A percentile compares a stretch with the other conserved stretches of the same genome.
These are phyloP conservation scores for Saitozyma sp. DNA, from an alignment of 768 basidiomycete genomes.

Conservation along the genomic window DNA sequence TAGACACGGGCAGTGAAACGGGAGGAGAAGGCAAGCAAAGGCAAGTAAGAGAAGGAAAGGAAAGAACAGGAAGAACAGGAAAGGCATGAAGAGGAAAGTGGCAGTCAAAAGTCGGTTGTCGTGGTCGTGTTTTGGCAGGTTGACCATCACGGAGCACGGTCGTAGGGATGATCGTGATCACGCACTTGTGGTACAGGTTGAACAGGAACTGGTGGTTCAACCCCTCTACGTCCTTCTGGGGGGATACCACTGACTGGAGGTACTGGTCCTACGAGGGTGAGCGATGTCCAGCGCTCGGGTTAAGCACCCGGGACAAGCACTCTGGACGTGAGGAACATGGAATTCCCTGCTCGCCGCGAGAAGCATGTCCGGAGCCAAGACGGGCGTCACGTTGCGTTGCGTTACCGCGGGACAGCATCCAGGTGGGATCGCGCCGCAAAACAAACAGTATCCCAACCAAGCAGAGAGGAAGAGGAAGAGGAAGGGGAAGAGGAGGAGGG, in stretches of 20 bases:
- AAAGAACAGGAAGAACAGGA: not conserved
- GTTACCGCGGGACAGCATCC: no score
- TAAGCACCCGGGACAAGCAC: not conserved
- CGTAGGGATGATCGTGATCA: slow-evolving; percentile 2
- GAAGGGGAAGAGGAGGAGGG: not conserved
- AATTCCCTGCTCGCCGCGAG: no score
- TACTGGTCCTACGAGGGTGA: slow-evolving; percentile 76
- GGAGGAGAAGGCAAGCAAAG: not conserved
- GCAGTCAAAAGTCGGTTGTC: no score
- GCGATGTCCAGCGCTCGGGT: no score
- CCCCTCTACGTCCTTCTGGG: slow-evolving; percentile 96
- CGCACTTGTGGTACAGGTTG: slow-evolving; percentile 91
- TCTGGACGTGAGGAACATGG: not conserved
- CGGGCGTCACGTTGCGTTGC: no score
- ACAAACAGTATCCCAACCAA: no score
- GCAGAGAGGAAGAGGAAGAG: no score
- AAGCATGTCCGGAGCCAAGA: no score
- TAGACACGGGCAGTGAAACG: no score
- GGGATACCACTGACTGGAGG: slow-evolving; percentile 93
- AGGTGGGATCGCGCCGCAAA: no score
- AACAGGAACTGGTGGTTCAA: slow-evolving; percentile 83
- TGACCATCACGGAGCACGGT: slow-evolving; percentile 12
- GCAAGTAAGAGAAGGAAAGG: not conserved
- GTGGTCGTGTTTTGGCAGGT: slow-evolving; percentile 19
- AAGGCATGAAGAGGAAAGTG: not conserved